Conservation (phyloP, 1,284 basidiomycete genomes). For the Meira nashicola region DNA sequence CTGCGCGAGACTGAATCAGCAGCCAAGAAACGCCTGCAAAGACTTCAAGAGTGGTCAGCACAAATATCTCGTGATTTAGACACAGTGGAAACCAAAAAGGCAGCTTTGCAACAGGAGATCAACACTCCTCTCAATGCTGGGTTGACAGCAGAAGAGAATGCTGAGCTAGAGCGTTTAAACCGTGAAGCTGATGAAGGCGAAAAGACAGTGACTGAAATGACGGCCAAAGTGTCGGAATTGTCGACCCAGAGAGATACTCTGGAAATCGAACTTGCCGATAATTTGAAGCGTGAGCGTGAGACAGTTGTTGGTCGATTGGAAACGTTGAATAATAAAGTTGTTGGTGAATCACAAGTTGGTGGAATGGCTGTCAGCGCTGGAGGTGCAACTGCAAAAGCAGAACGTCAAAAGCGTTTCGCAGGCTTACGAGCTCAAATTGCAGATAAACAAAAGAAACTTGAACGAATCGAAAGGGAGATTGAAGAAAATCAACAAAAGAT, state of each 20-base stretch:
- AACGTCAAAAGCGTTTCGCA: conserved; percentile 63
- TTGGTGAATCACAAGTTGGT: conserved; percentile 60
- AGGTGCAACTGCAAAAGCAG: neutral
- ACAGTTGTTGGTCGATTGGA: conserved; percentile 76
- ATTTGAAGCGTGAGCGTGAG: conserved; percentile 70
- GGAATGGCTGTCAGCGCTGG: conserved; percentile 59
- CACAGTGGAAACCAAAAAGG: conserved; percentile 60
- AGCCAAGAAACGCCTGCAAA: conserved; percentile 62
- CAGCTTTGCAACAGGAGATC: conserved; percentile 69
- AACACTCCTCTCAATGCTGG: conserved; percentile 69
- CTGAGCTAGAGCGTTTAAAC: conserved; percentile 66
- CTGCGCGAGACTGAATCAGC: conserved; percentile 70
- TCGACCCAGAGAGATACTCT: conserved; percentile 70
- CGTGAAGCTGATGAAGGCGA: conserved; percentile 71
- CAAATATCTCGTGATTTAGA: conserved; percentile 70
- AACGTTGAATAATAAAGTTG: conserved; percentile 52
- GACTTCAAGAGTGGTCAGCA: conserved; percentile 66
- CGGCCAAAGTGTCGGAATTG: conserved; percentile 35
- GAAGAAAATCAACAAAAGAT: conserved; percentile 66
- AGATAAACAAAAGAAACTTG: conserved; percentile 22
- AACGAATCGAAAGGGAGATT: conserved; percentile 55
- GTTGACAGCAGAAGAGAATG: conserved; percentile 69
- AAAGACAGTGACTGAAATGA: conserved; percentile 66
- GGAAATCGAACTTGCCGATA: conserved; percentile 90
- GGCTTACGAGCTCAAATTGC: conserved; percentile 62